phyloP scores from a whole-genome alignment of 495 filamentous ascomycete species.

The Podospora didyma region DNA sequence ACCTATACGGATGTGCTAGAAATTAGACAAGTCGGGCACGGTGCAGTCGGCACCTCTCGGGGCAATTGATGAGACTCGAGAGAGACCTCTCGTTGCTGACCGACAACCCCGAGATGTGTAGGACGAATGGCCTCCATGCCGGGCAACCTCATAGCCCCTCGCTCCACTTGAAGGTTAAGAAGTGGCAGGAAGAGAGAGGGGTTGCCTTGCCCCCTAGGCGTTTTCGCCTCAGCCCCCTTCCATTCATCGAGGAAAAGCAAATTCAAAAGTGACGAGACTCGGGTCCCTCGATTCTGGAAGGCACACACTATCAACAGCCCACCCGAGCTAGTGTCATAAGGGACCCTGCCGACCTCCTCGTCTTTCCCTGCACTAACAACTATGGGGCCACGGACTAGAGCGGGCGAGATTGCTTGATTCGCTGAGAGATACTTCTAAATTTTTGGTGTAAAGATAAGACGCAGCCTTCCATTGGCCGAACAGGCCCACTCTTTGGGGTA shows the following conservation, averaged over 20 bases:
- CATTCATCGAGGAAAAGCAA: background rate
- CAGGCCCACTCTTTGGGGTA: background rate
- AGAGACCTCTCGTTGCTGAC: too few species aligned
- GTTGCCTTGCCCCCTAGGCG: too few species aligned
- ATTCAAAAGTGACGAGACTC: background rate
- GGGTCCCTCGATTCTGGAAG: background rate
- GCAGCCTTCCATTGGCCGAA: constrained; percentile 4
- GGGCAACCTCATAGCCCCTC: too few species aligned
- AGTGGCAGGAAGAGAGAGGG: background rate
- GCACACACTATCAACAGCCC: background rate
- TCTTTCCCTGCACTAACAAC: background rate
- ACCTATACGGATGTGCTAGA: background rate
- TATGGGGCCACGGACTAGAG: background rate
- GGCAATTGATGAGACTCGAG: background rate
- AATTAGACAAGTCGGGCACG: background rate
- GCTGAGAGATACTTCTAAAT: too few species aligned
- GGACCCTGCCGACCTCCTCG: too few species aligned
- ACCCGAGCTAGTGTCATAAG: background rate
- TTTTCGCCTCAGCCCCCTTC: background rate
- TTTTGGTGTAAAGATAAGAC: constrained; percentile 16
- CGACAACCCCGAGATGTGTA: too few species aligned
- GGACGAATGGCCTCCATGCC: too few species aligned
- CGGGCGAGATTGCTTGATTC: background rate
- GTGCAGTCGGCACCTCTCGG: too few species aligned
- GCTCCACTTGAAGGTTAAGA: too few species aligned